A percentile compares a stretch with the other conserved stretches of the same genome.
Evolutionary conservation across 2,329 filamentous ascomycete genomes (phyloP).

Genomic region (Thermothelomyces thermophilus): DNA sequence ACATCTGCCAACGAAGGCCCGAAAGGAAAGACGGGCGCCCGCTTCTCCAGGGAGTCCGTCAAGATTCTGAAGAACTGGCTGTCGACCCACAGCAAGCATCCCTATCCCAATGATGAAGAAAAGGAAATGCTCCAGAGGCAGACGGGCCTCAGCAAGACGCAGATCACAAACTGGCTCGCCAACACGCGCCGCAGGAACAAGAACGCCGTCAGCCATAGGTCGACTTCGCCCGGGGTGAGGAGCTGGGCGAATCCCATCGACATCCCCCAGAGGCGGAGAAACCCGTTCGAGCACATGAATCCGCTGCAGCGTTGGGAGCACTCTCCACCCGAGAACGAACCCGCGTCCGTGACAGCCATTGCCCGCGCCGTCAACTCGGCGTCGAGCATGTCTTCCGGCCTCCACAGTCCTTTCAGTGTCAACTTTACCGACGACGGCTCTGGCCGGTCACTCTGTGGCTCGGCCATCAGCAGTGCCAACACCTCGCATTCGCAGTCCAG

Average conservation of each 20-base stretch:
- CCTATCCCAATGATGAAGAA: constrained; percentile 82
- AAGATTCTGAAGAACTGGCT: constrained; percentile 82
- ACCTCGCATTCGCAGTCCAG: constrained; percentile 58
- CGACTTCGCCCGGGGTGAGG: constrained; percentile 62
- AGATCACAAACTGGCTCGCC: constrained; percentile 89
- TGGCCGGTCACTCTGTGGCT: constrained; percentile 51
- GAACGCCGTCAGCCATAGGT: constrained; percentile 55
- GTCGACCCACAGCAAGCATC: constrained; percentile 69
- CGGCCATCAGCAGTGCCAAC: constrained; percentile 53
- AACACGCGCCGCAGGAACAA: constrained; percentile 82
- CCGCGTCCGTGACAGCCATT: constrained; percentile 52
- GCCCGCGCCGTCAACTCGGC: constrained; percentile 50
- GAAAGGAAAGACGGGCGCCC: constrained; percentile 59
- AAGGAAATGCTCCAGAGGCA: constrained; percentile 71
- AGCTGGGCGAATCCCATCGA: constrained; percentile 60
- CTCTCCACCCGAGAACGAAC: constrained; percentile 55
- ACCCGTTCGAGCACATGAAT: constrained; percentile 48
- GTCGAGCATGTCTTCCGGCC: constrained; percentile 46
- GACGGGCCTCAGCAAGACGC: constrained; percentile 73
- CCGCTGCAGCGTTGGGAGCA: constrained; percentile 53
- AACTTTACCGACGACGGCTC: constrained; percentile 57
- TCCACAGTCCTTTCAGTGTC: constrained; percentile 51
- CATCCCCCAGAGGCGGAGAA: constrained; percentile 58
- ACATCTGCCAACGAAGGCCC: constrained; percentile 12
- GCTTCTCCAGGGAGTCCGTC: constrained; percentile 75